Evolutionary conservation across 2,329 filamentous ascomycete genomes (phyloP).

Genomic region (Cryoendolithus antarcticus): DNA sequence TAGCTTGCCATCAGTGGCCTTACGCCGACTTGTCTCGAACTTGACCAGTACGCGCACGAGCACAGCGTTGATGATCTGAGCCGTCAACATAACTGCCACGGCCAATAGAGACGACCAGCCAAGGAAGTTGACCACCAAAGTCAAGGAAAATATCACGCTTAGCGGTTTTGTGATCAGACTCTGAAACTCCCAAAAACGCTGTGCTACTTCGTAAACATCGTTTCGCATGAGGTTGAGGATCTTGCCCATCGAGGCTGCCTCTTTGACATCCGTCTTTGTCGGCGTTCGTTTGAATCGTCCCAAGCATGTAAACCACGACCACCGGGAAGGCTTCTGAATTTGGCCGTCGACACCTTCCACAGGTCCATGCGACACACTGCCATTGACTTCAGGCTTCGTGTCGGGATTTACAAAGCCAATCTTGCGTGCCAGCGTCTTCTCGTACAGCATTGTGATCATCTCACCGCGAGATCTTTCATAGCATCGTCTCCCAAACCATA

Average conservation of each 20-base stretch:
- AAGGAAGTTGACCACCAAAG: conserved; percentile 65
- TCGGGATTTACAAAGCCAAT: conserved; percentile 26
- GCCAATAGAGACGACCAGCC: conserved; percentile 67
- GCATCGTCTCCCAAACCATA: conserved; percentile 70
- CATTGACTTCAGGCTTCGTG: conserved; percentile 16
- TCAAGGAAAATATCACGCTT: conserved; percentile 59
- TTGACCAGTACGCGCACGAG: conserved; percentile 54
- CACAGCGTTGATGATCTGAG: conserved; percentile 56
- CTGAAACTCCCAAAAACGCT: conserved; percentile 76
- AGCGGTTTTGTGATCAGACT: conserved; percentile 64
- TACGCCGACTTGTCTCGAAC: conserved; percentile 59
- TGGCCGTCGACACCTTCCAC: no score
- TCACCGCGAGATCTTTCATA: conserved; percentile 80
- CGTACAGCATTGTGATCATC: conserved; percentile 73
- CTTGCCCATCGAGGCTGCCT: conserved; percentile 72
- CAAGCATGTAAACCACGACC: no score
- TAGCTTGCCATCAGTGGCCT: conserved; percentile 63
- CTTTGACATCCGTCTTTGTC: conserved; percentile 26
- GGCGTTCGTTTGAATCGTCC: no score
- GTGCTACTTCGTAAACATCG: conserved; percentile 71
- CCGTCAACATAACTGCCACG: conserved; percentile 47
- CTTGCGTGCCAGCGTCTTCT: conserved; percentile 61
- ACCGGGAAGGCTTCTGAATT: no score
- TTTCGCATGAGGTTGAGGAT: conserved; percentile 76
- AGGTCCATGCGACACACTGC: conserved; percentile 5